Base-by-base conservation (phyloP, 805 yeast species). In the Candida sonorensis region DNA sequence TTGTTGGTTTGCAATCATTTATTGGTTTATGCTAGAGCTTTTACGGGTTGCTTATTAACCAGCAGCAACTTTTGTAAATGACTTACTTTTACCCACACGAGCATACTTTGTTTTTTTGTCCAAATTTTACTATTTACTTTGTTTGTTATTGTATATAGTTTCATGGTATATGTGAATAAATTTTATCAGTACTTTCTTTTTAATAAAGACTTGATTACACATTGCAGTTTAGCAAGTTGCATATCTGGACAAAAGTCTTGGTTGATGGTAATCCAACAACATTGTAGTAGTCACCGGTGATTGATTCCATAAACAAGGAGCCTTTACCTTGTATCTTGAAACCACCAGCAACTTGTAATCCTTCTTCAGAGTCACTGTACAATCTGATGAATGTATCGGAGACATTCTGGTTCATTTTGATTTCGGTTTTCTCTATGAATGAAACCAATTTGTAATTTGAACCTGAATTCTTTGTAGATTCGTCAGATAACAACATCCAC, bases 331-430 rank as follows among this genome's bases (percentile, higher is more conserved):
- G 97, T 37, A 81, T 77, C 45, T 77, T 77, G 60, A 84, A 88
- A 1, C 98, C 98, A 5, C 97, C 98, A 2, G 97, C 95, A 1
- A 84, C 97, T 29, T 69, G 69, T 7, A 66, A 35, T 1, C 92
- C 97, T 52, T 90, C 97, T 15, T 69, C 79, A 2, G 77, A 60
- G 3, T 66, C 67, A 9, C 82, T 80, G 53, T 90, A 90, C 11
- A 65, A 61, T 17, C 68, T 49, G 4, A 90, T 48, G 24, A 78
- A 62, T n/a, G 64, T 73, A 42, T 74, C 75, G 1, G 76, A 65
- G 10, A 77, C 56, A 2, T 50, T 36, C 7, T 58, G 41, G 33
- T 72, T 73, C 48, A 74, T 61, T 14, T 45, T 33, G 4, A 72
- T 44, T 19, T 35, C 46, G 1, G 61, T 50, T 4, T 38, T 33